These are phyloP conservation scores for Lasiodiplodia sp. DNA, from an alignment of 2,329 filamentous ascomycete genomes.

Conservation along the genomic window DNA sequence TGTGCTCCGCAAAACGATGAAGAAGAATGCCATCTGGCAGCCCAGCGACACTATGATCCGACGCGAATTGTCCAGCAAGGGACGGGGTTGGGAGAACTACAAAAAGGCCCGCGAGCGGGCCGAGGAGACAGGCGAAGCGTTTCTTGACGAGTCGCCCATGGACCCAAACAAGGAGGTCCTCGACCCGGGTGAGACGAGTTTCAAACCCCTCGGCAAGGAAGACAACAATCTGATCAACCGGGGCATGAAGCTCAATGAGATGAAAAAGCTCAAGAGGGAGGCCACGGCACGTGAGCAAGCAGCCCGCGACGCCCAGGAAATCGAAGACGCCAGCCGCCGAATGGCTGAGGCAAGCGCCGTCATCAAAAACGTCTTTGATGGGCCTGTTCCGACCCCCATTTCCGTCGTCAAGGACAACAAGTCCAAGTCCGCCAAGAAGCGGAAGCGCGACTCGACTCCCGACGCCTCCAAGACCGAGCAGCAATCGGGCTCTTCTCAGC, in stretches of 20 bases:
- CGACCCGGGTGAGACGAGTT: constrained; percentile 67
- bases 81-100: constrained; percentile 60
- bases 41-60: constrained; percentile 88
- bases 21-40: constrained; percentile 87
- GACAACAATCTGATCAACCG: constrained; percentile 72
- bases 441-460: constrained; percentile 61
- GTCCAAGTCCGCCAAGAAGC: constrained; percentile 53
- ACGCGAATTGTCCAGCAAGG: constrained; percentile 74
- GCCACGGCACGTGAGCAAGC: constrained; percentile 60
- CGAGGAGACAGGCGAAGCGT: constrained; percentile 69
- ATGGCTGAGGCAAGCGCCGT: constrained; percentile 37
- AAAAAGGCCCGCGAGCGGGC: constrained; percentile 67
- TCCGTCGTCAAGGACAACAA: constrained; percentile 28
- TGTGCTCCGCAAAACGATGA: constrained; percentile 82
- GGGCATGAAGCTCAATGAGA: constrained; percentile 79
- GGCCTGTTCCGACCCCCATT: constrained; percentile 15
- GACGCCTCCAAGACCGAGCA: constrained; percentile 35
- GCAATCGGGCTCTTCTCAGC: constrained; percentile 3
- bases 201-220: constrained; percentile 63
- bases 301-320: constrained; percentile 47
- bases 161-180: constrained; percentile 50
- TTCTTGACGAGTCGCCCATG: constrained; percentile 62
- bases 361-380: constrained; percentile 31
- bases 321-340: constrained; percentile 45
- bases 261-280: constrained; percentile 76